A percentile compares a stretch with the other conserved stretches of the same genome.
Evolutionary conservation across 2,329 filamentous ascomycete species (phyloP).

Genomic region (Trichoderma breve): DNA sequence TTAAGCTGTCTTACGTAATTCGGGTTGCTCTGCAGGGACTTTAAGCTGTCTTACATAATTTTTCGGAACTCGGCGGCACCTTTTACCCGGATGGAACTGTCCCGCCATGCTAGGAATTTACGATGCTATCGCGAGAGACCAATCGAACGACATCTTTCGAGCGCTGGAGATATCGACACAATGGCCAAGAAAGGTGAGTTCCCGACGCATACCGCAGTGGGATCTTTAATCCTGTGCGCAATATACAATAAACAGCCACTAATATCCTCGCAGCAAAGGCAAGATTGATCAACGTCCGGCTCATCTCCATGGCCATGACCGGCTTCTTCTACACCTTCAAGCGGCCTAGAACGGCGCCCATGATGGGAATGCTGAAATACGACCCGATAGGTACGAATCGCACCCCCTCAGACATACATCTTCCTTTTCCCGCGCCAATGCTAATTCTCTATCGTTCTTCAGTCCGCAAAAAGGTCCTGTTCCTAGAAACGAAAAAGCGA

Average conservation of each 20-base stretch:
- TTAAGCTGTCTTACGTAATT: no score
- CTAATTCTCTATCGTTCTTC: constrained; percentile 2
- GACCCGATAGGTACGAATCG: constrained; percentile 77
- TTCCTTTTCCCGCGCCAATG: background rate
- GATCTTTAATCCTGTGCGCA: no score
- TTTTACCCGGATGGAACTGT: constrained; percentile 18
- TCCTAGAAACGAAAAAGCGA: constrained; percentile 87
- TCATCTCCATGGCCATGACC: constrained; percentile 98
- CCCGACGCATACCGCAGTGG: no score
- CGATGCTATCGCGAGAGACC: background rate
- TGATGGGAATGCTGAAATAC: constrained; percentile 98
- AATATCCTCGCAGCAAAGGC: constrained; percentile 66
- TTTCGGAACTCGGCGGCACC: constrained; percentile 23
- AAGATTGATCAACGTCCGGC: constrained; percentile 86
- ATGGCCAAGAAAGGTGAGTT: constrained; percentile 31
- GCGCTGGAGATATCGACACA: constrained; percentile 8
- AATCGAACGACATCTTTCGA: constrained; percentile 13
- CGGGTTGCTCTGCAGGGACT: no score
- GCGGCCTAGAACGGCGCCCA: constrained; percentile 74
- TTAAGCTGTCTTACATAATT: no score
- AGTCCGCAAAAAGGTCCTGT: constrained; percentile 95
- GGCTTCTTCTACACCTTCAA: constrained; percentile 94
- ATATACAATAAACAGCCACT: background rate
- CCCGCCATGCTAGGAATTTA: constrained; percentile 17
- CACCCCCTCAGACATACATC: background rate